Conservation (phyloP, 305 asterid species). For the Solanum hybrid region DNA sequence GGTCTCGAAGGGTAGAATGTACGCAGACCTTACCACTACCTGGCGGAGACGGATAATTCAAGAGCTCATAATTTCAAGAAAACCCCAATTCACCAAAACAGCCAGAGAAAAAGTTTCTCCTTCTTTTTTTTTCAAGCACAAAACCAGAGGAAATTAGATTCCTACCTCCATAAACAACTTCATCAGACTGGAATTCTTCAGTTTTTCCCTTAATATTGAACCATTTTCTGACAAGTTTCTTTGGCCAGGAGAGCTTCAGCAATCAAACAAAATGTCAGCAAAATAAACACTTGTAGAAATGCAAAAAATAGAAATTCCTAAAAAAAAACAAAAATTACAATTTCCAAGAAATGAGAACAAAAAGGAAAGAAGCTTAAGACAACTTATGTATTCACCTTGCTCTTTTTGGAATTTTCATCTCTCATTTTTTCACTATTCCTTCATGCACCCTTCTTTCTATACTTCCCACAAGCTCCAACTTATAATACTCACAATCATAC, state of each 20-base stretch:
- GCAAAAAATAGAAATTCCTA: conserved; percentile 3
- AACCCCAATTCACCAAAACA: conserved; percentile 1
- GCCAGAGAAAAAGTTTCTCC: not conserved
- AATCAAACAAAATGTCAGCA: conserved; percentile 29
- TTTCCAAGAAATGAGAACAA: not conserved
- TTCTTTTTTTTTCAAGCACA: not conserved
- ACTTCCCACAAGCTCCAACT: conserved; percentile 16
- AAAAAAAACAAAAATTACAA: no score
- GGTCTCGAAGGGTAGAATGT: not conserved
- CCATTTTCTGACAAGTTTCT: conserved; percentile 77
- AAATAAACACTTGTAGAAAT: not conserved
- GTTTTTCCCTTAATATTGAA: conserved; percentile 75
- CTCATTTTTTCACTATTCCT: conserved; percentile 62
- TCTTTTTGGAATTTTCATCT: conserved; percentile 70
- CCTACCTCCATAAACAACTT: conserved; percentile 64
- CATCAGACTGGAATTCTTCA: conserved; percentile 58
- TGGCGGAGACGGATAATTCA: not conserved
- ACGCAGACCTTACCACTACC: not conserved
- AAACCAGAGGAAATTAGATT: conserved; percentile 7
- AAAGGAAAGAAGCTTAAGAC: not conserved
- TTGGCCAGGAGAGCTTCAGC: conserved; percentile 91
- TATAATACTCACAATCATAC: conserved; percentile 16
- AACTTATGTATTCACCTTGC: conserved; percentile 43
- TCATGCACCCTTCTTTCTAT: conserved; percentile 45
- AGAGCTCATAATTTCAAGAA: not conserved